These are phyloP conservation scores for Ehretia macrophylla DNA, from an alignment of 257 asterid genomes.

Conservation along the genomic window DNA sequence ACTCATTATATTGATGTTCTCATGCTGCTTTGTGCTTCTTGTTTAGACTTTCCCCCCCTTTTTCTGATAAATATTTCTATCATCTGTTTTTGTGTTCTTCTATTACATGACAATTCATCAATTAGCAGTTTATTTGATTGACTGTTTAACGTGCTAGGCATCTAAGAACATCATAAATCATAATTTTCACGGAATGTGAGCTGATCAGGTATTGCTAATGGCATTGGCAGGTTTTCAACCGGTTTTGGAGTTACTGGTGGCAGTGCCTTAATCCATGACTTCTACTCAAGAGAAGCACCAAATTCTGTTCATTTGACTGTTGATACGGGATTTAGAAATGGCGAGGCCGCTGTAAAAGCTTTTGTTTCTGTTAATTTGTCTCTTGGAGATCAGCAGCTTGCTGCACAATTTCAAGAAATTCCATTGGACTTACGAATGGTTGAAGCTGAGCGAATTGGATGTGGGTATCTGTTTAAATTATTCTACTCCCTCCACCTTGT, in stretches of 20 bases:
- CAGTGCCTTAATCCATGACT: constrained; percentile 79
- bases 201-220: not conserved
- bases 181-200: not conserved
- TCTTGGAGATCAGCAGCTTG: constrained; percentile 88
- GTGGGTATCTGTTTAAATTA: constrained; percentile 39
- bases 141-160: too few species aligned
- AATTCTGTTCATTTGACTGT: constrained; percentile 84
- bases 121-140: too few species aligned
- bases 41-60: too few species aligned
- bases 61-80: too few species aligned
- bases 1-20: too few species aligned
- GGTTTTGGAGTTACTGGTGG: constrained; percentile 73
- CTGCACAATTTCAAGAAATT: constrained; percentile 93
- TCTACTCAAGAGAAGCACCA: constrained; percentile 61
- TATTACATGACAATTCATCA: too few species aligned
- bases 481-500: constrained; percentile 19
- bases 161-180: too few species aligned
- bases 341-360: constrained; percentile 59
- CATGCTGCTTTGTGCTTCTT: too few species aligned
- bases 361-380: constrained; percentile 52
- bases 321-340: constrained; percentile 60
- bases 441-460: constrained; percentile 92
- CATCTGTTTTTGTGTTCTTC: too few species aligned
- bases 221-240: constrained; percentile 72
- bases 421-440: constrained; percentile 81